These are phyloP conservation scores for Staphylotrichum tortipilum DNA, from an alignment of 495 filamentous ascomycete genomes.

Conservation along the genomic window DNA sequence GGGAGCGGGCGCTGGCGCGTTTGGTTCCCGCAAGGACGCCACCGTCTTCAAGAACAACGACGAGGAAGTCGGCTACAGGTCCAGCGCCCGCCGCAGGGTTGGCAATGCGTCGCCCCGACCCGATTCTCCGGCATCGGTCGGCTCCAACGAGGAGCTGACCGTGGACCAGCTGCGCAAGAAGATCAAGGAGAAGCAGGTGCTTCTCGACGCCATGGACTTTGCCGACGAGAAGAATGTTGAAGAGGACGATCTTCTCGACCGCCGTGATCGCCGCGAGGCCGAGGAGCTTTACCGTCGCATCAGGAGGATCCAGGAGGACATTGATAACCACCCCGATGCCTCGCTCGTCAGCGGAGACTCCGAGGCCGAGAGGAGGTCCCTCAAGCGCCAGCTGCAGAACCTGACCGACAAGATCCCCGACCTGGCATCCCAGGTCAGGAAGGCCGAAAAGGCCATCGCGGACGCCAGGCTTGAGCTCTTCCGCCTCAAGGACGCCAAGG, in stretches of 20 bases:
- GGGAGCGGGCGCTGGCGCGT: slow-evolving; percentile 31
- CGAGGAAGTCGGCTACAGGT: slow-evolving; percentile 79
- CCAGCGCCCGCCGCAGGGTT: slow-evolving; percentile 82
- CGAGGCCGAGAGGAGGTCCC: slow-evolving; percentile 72
- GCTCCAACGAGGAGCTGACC: slow-evolving; percentile 68
- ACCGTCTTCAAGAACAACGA: slow-evolving; percentile 97
- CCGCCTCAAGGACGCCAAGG: slow-evolving; percentile 85
- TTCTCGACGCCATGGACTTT: slow-evolving; percentile 97
- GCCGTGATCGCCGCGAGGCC: slow-evolving; percentile 81
- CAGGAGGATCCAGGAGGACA: slow-evolving; percentile 91
- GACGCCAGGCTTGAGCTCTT: slow-evolving; percentile 93
- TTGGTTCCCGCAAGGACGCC: slow-evolving; percentile 70
- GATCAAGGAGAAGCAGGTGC: slow-evolving; percentile 87
- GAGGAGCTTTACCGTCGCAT: slow-evolving; percentile 92
- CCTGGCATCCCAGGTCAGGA: slow-evolving; percentile 82
- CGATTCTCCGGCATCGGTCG: slow-evolving; percentile 61
- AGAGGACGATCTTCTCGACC: slow-evolving; percentile 85
- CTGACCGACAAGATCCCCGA: slow-evolving; percentile 85
- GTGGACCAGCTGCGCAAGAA: slow-evolving; percentile 86
- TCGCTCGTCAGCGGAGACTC: slow-evolving; percentile 64
- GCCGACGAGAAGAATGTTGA: slow-evolving; percentile 84
- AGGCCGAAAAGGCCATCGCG: slow-evolving; percentile 83
- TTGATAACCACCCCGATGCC: slow-evolving; percentile 82
- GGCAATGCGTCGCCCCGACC: slow-evolving; percentile 69
- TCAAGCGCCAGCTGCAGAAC: slow-evolving; percentile 82